Evolutionary conservation across 192 early-diverging fungal species (phyloP), one percentile per base, ranked within the genome.

Genomic region (Lobosporangium transversale): DNA sequence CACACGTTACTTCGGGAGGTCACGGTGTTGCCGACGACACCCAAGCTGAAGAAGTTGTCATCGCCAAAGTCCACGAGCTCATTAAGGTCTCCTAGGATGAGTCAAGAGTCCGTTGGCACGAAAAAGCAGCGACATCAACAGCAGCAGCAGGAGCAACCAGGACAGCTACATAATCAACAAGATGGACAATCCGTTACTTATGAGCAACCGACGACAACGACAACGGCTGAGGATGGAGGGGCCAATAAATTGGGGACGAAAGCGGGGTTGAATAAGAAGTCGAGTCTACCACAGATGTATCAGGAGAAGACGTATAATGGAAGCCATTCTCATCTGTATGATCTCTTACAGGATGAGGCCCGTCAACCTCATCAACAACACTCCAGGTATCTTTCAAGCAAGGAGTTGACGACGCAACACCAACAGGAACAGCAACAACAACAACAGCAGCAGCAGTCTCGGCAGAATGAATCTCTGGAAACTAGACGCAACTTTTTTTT

Each of bases 1-100:
- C 64, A 76, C 35, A 76, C 73, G 1, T 35, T 62, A 21, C n/a
- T 76, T 31, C 42, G 59, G 7, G 73, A 76, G 48, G 58, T 76
- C 26, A 62, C 52, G 6, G 55, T 63, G n/a, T n/a, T n/a, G n/a
- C n/a, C n/a, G n/a, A n/a, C n/a, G n/a, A n/a, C n/a, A n/a, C n/a
- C n/a, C n/a, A n/a, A n/a, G n/a, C n/a, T n/a, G n/a, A n/a, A n/a
- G n/a, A n/a, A n/a, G n/a, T n/a, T n/a, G n/a, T n/a, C n/a, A n/a
- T n/a, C n/a, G n/a, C n/a, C n/a, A n/a, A n/a, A n/a, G n/a, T n/a
- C n/a, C n/a, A n/a, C n/a, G n/a, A n/a, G n/a, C n/a, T n/a, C n/a
- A n/a, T n/a, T n/a, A n/a, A n/a, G n/a, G n/a, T n/a, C n/a, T n/a
- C n/a, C n/a, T n/a, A n/a, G n/a, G n/a, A n/a, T n/a, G n/a, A n/a